Evolutionary conservation across 139 green algal genomes (phyloP).

Genomic region (Coelastrella sp.): DNA sequence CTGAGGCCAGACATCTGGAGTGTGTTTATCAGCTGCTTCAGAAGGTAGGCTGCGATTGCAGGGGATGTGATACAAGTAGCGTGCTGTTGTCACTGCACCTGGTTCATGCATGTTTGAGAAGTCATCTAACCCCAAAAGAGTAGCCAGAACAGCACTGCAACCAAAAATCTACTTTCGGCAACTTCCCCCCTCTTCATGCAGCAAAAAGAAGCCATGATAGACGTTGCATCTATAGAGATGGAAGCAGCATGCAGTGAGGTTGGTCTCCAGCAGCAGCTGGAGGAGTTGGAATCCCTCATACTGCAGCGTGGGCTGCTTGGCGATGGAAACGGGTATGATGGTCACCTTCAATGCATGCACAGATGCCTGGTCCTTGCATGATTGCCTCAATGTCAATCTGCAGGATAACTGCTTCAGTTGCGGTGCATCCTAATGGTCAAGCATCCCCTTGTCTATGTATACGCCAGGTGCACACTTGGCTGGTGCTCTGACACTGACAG

Average conservation of each 20-base stretch:
- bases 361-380: neutral
- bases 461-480: neutral
- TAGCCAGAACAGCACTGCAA: too few relatives aligned
- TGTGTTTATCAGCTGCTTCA: neutral
- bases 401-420: neutral
- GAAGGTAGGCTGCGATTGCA: neutral
- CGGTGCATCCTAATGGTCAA: too few relatives aligned
- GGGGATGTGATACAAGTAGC: too few relatives aligned
- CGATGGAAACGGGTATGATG: neutral
- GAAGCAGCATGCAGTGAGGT: conserved; percentile 20
- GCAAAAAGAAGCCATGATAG: conserved; percentile 24
- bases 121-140: neutral
- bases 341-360: neutral
- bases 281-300: conserved; percentile 27
- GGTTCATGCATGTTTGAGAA: neutral
- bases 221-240: conserved; percentile 20
- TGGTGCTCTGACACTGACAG: neutral
- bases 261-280: conserved; percentile 43
- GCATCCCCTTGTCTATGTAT: too few relatives aligned
- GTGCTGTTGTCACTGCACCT: neutral
- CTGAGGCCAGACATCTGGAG: conserved; percentile 20
- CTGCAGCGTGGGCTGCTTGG: conserved; percentile 27
- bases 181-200: neutral
- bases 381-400: neutral
- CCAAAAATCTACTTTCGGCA: neutral